A percentile compares a stretch with the other conserved stretches of the same genome.
Evolutionary conservation across 495 filamentous ascomycete genomes (phyloP).

Genomic region (Neurospora pannonica): DNA sequence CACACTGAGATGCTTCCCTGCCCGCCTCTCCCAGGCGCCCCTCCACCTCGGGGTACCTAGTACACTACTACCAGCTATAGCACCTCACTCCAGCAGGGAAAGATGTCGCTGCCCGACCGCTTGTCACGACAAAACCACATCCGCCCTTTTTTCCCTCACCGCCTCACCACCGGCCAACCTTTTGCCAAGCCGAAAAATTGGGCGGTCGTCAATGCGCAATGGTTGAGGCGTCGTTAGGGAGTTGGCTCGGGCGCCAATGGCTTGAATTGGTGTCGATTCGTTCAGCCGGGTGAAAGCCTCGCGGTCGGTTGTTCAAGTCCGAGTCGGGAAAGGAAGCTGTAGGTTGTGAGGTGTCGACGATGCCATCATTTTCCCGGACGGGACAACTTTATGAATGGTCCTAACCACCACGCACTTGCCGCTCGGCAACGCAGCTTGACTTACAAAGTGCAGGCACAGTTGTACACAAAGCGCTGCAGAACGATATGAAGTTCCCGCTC

Average conservation of each 20-base stretch:
- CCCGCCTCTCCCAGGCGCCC: neutral
- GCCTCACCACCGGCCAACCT: constrained; percentile 8
- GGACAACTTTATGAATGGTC: neutral
- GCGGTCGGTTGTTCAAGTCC: neutral
- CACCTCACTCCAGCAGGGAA: neutral
- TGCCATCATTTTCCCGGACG: neutral
- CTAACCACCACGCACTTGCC: neutral
- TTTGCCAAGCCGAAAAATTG: constrained; percentile 4
- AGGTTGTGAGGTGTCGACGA: neutral
- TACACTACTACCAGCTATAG: neutral
- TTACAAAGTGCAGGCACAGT: neutral
- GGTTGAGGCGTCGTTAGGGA: neutral
- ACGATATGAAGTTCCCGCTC: neutral
- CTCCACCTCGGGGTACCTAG: neutral
- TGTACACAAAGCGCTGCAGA: neutral
- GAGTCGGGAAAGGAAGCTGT: neutral
- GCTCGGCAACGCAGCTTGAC: neutral
- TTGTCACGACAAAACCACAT: neutral
- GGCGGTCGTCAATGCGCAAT: constrained; percentile 2
- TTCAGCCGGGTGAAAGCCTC: constrained; percentile 4
- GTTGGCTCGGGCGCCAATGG: constrained; percentile 20
- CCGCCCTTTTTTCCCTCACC: constrained; percentile 9
- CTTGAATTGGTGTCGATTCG: constrained; percentile 10
- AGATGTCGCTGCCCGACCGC: constrained; percentile 14
- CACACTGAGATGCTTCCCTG: neutral